Base-by-base conservation (phyloP, 2,329 filamentous ascomycete genomes). In the Penicillium palitans region DNA sequence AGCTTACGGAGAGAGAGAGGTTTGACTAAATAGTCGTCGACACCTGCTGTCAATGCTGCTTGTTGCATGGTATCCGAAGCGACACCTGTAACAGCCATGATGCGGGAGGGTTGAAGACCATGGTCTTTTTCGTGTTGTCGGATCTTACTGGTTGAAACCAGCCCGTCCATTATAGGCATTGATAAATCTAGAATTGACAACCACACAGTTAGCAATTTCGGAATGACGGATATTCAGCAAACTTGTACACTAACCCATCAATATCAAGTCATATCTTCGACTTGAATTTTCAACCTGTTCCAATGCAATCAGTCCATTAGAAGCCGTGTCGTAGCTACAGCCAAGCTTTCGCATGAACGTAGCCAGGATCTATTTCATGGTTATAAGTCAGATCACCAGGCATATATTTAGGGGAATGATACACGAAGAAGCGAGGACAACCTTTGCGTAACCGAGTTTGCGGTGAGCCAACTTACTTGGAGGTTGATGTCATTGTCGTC, bases 131-230 rank as follows among this genome's bases (percentile, higher is more conserved):
- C 74, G 33, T 69, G 65, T 25, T 69, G 64, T 21, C 78, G 72
- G 54, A 80, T 80, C 19, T 70, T 70, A 15, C 72, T 68, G 1
- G 78, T 78, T 7, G 77, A 75, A 25, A 72, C 70, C 27, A 80
- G 74, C 1, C 78, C 78, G 54, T 79, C 72, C 73, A 79, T 74
- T 7, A 78, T 64, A 2, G 77, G 77, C 76, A 79, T 79, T 17
- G 71, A 74, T 21, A 79, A 72, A 56, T 79, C 77, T 78, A 68
- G 60, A 47, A 68, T 59, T 6, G 15, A 31, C 42, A 40, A 58
- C 19, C 13, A 19, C 8, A 2, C 0, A 35, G 7, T 17, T n/a
- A 42, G 44, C 24, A 10, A 27, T 35, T 21, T 21, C 1, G 17
- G 17, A 1, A 21, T 19, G 39, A 2, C 33, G 8, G 33, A 24